These are phyloP conservation scores for Aspergillus sp. DNA, from an alignment of 2,329 filamentous ascomycete species.

Conservation along the genomic window DNA sequence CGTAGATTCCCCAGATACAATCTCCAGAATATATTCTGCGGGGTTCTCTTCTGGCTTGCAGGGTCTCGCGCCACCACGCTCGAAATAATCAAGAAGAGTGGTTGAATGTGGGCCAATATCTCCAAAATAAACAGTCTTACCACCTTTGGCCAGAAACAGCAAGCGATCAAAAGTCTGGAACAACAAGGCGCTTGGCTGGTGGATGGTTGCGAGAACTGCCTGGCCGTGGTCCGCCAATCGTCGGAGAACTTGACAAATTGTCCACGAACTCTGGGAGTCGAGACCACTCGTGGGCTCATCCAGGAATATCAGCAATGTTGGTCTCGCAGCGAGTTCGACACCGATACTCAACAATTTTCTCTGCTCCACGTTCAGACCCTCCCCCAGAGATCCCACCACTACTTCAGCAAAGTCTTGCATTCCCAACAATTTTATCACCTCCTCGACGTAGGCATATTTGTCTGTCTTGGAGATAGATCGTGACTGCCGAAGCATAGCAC, in stretches of 20 bases:
- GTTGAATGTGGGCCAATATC: slow-evolving; percentile 56
- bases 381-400: slow-evolving; percentile 75
- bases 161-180: slow-evolving; percentile 72
- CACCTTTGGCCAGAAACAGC: slow-evolving; percentile 58
- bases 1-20: slow-evolving; percentile 53
- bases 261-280: slow-evolving; percentile 81
- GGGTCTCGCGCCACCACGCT: slow-evolving; percentile 50
- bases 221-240: slow-evolving; percentile 80
- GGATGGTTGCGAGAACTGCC: slow-evolving; percentile 84
- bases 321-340: slow-evolving; percentile 84
- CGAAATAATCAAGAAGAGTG: slow-evolving; percentile 58
- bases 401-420: slow-evolving; percentile 84
- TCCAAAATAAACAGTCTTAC: slow-evolving; percentile 63
- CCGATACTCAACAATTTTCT: slow-evolving; percentile 75
- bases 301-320: slow-evolving; percentile 76
- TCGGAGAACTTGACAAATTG: slow-evolving; percentile 55
- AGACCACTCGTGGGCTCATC: slow-evolving; percentile 88
- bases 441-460: slow-evolving; percentile 79
- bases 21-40: slow-evolving; percentile 65
- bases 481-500: slow-evolving; percentile 79
- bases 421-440: slow-evolving; percentile 72
- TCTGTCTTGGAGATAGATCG: slow-evolving; percentile 63
- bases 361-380: slow-evolving; percentile 57
- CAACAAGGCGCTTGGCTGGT: slow-evolving; percentile 82
- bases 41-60: slow-evolving; percentile 32